Evolutionary conservation across 495 filamentous ascomycete species (phyloP).

Genomic region (Penicillium pulvis): DNA sequence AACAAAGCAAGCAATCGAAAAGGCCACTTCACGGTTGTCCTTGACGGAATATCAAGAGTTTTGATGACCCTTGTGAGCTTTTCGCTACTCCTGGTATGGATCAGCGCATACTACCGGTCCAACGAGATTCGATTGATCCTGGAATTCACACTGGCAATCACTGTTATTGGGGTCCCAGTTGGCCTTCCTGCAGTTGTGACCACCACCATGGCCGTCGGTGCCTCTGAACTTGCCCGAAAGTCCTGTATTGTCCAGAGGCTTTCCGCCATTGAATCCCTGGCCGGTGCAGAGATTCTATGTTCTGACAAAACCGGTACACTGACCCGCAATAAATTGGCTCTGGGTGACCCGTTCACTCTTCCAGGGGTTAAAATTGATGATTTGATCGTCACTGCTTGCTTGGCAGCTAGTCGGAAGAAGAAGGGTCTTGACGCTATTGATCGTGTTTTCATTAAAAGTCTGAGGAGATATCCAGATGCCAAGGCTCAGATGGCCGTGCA

Average conservation of each 20-base stretch:
- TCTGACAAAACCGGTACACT: slow-evolving; percentile 90
- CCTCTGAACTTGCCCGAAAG: slow-evolving; percentile 85
- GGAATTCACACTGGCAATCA: slow-evolving; percentile 80
- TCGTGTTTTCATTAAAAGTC: slow-evolving; percentile 86
- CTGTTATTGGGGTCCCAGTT: slow-evolving; percentile 91
- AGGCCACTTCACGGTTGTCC: slow-evolving; percentile 88
- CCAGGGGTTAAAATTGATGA: slow-evolving; percentile 77
- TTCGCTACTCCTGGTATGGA: slow-evolving; percentile 80
- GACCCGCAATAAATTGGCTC: slow-evolving; percentile 89
- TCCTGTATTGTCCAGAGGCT: slow-evolving; percentile 94
- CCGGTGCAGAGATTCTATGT: slow-evolving; percentile 92
- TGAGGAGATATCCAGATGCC: slow-evolving; percentile 76
- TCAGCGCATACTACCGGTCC: slow-evolving; percentile 84
- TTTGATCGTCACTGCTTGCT: slow-evolving; percentile 87
- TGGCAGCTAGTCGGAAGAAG: slow-evolving; percentile 91
- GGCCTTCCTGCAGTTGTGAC: slow-evolving; percentile 95
- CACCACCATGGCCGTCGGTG: slow-evolving; percentile 95
- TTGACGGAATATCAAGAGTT: slow-evolving; percentile 75
- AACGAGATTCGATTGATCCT: slow-evolving; percentile 74
- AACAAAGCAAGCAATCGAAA: slow-evolving; percentile 67
- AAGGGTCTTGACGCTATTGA: slow-evolving; percentile 95
- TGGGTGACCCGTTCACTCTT: slow-evolving; percentile 81
- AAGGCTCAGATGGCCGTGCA: slow-evolving; percentile 75
- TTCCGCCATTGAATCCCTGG: slow-evolving; percentile 89
- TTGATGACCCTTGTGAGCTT: slow-evolving; percentile 79